Percentiles rank a stretch among this genome's conserved stretches.
These are phyloP conservation scores for Suaeda aralocaspica DNA, from an alignment of 148 eudicot genomes.

Conservation along the genomic window DNA sequence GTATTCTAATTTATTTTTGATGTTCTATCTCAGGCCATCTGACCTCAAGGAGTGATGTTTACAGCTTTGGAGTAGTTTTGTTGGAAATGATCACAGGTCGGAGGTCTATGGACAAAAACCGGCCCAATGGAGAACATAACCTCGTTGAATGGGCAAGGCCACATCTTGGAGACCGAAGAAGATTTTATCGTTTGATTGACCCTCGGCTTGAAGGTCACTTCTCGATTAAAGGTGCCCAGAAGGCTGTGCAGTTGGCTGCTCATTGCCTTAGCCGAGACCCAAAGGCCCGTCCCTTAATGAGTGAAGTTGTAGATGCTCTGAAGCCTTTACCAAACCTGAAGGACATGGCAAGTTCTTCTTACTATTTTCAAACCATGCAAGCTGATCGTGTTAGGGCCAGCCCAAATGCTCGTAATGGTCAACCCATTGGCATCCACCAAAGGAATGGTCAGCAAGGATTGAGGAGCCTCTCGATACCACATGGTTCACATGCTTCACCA, in stretches of 20 bases:
- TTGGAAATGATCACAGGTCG: constrained; percentile 73
- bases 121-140: constrained; percentile 76
- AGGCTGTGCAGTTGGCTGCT: constrained; percentile 66
- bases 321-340: constrained; percentile 63
- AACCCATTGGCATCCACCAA: constrained; percentile 21
- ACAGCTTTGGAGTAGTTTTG: constrained; percentile 74
- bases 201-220: constrained; percentile 77
- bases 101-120: constrained; percentile 79
- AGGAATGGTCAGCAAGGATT: constrained; percentile 59
- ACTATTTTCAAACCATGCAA: constrained; percentile 64
- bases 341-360: constrained; percentile 75
- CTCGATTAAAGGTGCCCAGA: constrained; percentile 73
- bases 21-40: constrained; percentile 49
- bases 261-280: constrained; percentile 78
- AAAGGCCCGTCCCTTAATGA: constrained; percentile 65
- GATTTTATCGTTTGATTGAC: constrained; percentile 63
- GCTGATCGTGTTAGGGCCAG: constrained; percentile 48
- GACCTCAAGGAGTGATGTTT: constrained; percentile 72
- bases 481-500: constrained; percentile 64
- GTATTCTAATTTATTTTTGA: constrained; percentile 9
- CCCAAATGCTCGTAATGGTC: constrained; percentile 45
- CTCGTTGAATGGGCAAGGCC: constrained; percentile 82
- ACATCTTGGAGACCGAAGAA: constrained; percentile 56
- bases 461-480: constrained; percentile 67
- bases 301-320: constrained; percentile 58